Evolutionary conservation across 352 stramenopile species (phyloP), one percentile per base, ranked within the genome.

Genomic region (Globisporangium nagaii): DNA sequence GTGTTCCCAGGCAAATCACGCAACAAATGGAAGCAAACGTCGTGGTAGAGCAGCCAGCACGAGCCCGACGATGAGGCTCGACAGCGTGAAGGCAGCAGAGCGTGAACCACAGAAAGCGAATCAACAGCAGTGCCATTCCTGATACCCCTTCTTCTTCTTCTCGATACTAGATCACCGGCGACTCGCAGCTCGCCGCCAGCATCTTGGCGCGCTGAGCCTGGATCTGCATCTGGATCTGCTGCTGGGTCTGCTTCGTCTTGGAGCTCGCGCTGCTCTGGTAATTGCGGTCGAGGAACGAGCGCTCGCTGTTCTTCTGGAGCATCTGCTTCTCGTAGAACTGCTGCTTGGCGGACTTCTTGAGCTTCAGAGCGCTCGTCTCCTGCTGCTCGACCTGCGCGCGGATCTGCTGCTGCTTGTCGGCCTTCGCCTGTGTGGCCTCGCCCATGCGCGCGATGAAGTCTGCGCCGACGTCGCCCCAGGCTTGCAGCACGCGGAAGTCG

Each of bases 311-410:
- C 43, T 83, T 84, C 53, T 84, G 65, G 30, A 69, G 27, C 28
- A 88, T 66, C 30, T 71, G 61, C 57, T 84, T 84, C 48, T 90
- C 77, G 43, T 90, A 92, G 52, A 72, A 78, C 56, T 79, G 66
- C 53, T 90, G 82, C 27, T 69, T 86, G 6, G 73, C 48, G 4
- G 66, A 77, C 52, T 90, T 89, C 15, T 45, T 25, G 17, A 82
- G 55, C 8, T 62, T 62, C 12, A 63, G 57, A 25, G 42, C 52
- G 22, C 52, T 63, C 0, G 58, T 71, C 60, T 86, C 76, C 17
- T 71, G 45, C 4, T 64, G 53, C 12, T 74, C 46, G 25, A 86
- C 64, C 25, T 79, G 63, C 13, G 62, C 58, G 22, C 68, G 67
- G 15, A 93, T 76, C 42, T 84, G 56, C n/a, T 79, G 49, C 37